These are phyloP conservation scores for Pseudogymnoascus sp. DNA, from an alignment of 2,329 filamentous ascomycete species.

Conservation along the genomic window DNA sequence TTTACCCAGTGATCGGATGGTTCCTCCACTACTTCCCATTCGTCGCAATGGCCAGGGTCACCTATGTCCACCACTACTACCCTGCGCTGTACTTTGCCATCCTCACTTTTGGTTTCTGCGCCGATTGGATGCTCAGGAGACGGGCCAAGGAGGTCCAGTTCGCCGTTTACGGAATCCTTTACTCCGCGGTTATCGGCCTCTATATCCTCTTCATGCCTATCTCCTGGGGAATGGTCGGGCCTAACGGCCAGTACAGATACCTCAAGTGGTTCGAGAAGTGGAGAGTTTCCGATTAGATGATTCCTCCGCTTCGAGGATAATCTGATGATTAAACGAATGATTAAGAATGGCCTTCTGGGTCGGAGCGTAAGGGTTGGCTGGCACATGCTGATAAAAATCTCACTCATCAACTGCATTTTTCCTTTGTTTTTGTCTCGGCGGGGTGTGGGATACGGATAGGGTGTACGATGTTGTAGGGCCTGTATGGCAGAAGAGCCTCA, in stretches of 20 bases:
- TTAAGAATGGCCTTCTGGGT: not conserved
- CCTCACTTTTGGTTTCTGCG: conserved; percentile 74
- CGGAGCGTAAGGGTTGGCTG: conserved; percentile 1
- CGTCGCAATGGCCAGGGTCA: conserved; percentile 95
- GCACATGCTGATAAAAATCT: not conserved
- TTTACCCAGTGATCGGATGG: conserved; percentile 92
- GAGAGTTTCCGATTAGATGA: conserved; percentile 36
- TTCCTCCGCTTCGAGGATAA: not conserved
- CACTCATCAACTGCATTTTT: conserved; percentile 4
- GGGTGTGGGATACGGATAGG: not conserved
- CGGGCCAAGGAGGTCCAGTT: conserved; percentile 56
- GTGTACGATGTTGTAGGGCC: conserved; percentile 2
- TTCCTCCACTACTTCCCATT: conserved; percentile 94
- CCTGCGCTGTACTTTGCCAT: conserved; percentile 97
- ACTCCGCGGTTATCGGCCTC: conserved; percentile 64
- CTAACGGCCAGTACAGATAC: conserved; percentile 76
- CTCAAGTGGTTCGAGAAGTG: conserved; percentile 89
- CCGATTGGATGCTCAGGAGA: conserved; percentile 72
- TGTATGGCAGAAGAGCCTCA: not conserved
- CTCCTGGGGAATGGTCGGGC: conserved; percentile 90
- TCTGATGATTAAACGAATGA: conserved; percentile 1
- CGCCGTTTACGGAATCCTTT: conserved; percentile 64
- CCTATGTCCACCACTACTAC: conserved; percentile 99
- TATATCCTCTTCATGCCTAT: conserved; percentile 90
- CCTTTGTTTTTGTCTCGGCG: not conserved